Evolutionary conservation across 169 alveolate species (phyloP), one percentile per base, ranked within the genome.

Genomic region (Besnoitia besnoiti): DNA sequence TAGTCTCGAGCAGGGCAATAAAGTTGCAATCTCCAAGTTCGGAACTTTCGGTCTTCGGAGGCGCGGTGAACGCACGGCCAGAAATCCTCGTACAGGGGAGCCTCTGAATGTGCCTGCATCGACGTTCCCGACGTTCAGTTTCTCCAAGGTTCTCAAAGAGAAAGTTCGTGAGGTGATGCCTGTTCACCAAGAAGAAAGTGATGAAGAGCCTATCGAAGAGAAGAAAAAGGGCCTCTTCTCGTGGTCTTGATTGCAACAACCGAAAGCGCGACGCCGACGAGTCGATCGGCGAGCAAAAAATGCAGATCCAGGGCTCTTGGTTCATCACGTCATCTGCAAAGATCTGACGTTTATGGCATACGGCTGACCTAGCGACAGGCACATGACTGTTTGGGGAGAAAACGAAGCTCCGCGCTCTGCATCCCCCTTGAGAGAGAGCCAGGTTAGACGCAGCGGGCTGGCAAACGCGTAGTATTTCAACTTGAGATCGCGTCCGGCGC

Each of bases 81-180:
- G 91, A 14, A 87, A 87, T 44, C 91, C 91, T 2, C 75, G 76
- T 2, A 87, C 91, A 0, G 91, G 91, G 27, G 91, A 37, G 7
- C 24, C 84, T 4, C 82, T 87, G 39, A 35, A 40, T 19, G 85
- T 73, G 30, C 51, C 91, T 47, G 91, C 91, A 0, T 51, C 91
- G 0, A 87, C 91, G 5, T 87, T 87, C 39, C 91, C 91, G 37
- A 35, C 59, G 33, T 87, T 87, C 85, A 16, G 77, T 24, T 55
- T 61, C 76, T 37, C 91, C 21, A 87, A 87, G 46, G 67, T 30
- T 24, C 14, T 87, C 14, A 55, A 46, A 42, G 91, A 55, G 44
- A 46, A 42, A 39, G 91, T 87, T 39, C 21, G 91, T 0, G 91
- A 87, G 16, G 49, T 73, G n/a, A 39, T 87, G 33, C 91, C 91